Percentiles rank a stretch among this genome's conserved stretches.
phyloP scores from a whole-genome alignment of 2,329 filamentous ascomycete genomes.

The Neofusicoccum sp. region DNA sequence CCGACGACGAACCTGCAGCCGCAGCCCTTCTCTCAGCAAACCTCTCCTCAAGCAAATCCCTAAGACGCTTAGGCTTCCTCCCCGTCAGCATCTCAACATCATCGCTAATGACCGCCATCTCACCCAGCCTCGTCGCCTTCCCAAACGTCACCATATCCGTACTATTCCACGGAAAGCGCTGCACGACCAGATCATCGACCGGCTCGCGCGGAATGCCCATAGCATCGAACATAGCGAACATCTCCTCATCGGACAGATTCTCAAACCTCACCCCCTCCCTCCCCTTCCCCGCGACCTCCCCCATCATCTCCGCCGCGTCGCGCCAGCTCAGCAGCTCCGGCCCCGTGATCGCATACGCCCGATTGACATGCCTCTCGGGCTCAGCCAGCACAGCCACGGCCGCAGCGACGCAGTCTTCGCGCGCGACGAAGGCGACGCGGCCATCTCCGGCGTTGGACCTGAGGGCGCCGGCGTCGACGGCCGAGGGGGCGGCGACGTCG shows the following conservation, averaged over 20 bases:
- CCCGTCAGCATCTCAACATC: constrained; percentile 15
- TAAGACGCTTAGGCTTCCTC: background rate
- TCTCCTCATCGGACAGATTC: background rate
- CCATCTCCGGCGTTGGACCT: constrained; percentile 8
- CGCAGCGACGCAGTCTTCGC: constrained; percentile 9
- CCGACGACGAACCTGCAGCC: constrained; percentile 57
- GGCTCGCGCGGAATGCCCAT: constrained; percentile 4
- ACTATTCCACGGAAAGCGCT: background rate
- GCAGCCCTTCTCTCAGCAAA: constrained; percentile 47
- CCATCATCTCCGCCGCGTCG: background rate
- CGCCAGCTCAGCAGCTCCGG: constrained; percentile 13
- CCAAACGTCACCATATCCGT: constrained; percentile 11
- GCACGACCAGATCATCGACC: background rate
- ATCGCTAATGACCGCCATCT: constrained; percentile 8
- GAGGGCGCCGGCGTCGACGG: background rate
- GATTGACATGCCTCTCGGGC: background rate
- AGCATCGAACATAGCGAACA: background rate
- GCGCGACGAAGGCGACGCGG: constrained; percentile 2
- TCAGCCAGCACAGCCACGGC: constrained; percentile 2
- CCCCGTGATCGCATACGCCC: constrained; percentile 11
- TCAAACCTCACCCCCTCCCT: background rate
- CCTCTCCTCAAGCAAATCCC: constrained; percentile 9
- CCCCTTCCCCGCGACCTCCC: background rate
- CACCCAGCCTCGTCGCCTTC: constrained; percentile 10
- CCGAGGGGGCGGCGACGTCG: constrained; percentile 3